Evolutionary conservation across 2,329 filamentous ascomycete genomes (phyloP).

Genomic region (Escovopsis sp.): DNA sequence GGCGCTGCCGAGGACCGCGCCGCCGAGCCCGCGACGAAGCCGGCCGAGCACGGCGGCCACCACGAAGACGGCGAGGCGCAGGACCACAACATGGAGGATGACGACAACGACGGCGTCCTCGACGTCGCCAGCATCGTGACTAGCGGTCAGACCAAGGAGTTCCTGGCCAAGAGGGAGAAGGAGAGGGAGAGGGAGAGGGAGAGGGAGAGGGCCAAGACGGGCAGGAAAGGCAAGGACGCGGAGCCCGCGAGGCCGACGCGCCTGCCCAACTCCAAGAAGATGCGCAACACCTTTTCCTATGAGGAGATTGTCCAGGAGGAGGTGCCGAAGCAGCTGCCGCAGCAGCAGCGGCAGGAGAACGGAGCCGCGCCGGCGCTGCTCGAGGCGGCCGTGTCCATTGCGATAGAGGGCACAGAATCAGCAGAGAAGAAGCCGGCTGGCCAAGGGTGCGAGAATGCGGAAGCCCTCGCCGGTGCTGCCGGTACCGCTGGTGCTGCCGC

Average conservation of each 20-base stretch:
- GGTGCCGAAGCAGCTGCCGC: slow-evolving; percentile 18
- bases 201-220: slow-evolving; percentile 42
- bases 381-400: neutral
- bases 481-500: slow-evolving; percentile 5
- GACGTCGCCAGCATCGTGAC: slow-evolving; percentile 77
- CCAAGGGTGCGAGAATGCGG: slow-evolving; percentile 3
- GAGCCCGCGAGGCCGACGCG: slow-evolving; percentile 41
- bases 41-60: slow-evolving; percentile 23
- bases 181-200: slow-evolving; percentile 74
- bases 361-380: slow-evolving; percentile 6
- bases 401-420: neutral
- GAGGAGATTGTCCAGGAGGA: slow-evolving; percentile 50
- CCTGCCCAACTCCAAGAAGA: slow-evolving; percentile 58
- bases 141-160: slow-evolving; percentile 67
- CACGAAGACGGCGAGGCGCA: slow-evolving; percentile 12
- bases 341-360: slow-evolving; percentile 13
- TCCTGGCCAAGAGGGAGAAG: slow-evolving; percentile 67
- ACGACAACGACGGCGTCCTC: slow-evolving; percentile 54
- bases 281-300: slow-evolving; percentile 55
- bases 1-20: slow-evolving; percentile 19
- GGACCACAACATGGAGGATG: too few relatives aligned
- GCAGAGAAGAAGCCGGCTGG: neutral
- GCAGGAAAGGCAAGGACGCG: slow-evolving; percentile 39
- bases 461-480: slow-evolving; percentile 3
- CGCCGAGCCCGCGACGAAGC: slow-evolving; percentile 18